Evolutionary conservation across 352 stramenopile species (phyloP), one percentile per base, ranked within the genome.

Genomic region (Blastocystis sp.): DNA sequence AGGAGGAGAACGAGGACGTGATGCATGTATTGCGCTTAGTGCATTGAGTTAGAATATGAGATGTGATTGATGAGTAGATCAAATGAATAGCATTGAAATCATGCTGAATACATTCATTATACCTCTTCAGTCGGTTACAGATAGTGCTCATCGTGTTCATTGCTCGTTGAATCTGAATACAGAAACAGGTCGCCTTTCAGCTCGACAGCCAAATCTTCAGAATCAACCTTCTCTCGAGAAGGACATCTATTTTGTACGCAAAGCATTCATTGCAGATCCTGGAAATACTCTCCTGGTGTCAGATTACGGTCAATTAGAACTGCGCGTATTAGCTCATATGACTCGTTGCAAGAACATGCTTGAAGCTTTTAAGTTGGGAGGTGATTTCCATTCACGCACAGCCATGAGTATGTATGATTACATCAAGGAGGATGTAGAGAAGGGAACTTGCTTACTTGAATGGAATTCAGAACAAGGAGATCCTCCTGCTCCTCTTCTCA

Each of bases 351-450:
- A 94, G 81, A 95, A 92, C 4, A 99, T 99, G 97, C 98, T 99
- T 88, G 91, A 98, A 14, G 97, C 97, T 0, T 99, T 96, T 74
- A 91, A 92, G 57, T 56, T 88, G 39, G 93, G 93, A n/a, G 93
- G 93, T 39, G 93, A 96, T 58, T 96, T 99, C 86, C 92, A 97
- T 88, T 81, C 88, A 61, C 59, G 88, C 16, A 89, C 89, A 14
- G 97, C 96, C n/a, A 93, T 99, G 90, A 96, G 95, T 56, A 99
- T 99, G 97, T 99, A 98, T 89, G 91, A 95, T 52, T 97, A 99
- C 86, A 96, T 99, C 39, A 92, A 95, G 46, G 89, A 97, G 54
- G 96, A 94, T 6, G 93, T 99, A 5, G 93, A 97, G 16, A 92
- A 92, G 39, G 95, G 96, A n/a, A 94, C 98, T 54, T 94, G 95